phyloP scores from a whole-genome alignment of 2,329 filamentous ascomycete genomes.

The Pyricularia pennisetigena region DNA sequence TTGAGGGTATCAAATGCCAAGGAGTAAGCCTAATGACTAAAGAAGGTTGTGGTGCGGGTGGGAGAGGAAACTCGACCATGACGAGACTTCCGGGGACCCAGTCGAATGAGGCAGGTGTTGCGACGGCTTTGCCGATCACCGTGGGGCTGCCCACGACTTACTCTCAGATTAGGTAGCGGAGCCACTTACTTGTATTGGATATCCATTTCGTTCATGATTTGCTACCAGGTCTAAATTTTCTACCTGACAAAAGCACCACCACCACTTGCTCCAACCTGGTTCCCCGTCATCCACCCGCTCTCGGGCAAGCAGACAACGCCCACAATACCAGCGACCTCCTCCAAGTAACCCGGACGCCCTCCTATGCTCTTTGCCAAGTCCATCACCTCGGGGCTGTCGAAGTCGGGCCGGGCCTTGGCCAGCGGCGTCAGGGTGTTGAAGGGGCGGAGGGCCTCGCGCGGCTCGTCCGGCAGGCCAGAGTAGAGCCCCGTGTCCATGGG shows the following conservation, averaged over 20 bases:
- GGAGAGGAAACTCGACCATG: neutral
- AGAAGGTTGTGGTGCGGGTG: neutral
- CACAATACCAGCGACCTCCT: slow-evolving; percentile 66
- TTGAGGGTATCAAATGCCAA: slow-evolving; percentile 2
- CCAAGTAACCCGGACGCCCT: slow-evolving; percentile 52
- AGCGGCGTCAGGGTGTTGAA: slow-evolving; percentile 39
- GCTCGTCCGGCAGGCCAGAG: neutral
- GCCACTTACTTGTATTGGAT: neutral
- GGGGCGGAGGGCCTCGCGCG: neutral
- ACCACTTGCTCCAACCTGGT: slow-evolving; percentile 63
- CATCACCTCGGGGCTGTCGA: slow-evolving; percentile 54
- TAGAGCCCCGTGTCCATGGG: slow-evolving; percentile 67
- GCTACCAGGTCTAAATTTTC: neutral
- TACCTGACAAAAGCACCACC: slow-evolving; percentile 19
- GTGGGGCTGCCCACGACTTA: neutral
- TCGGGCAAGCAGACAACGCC: slow-evolving; percentile 66
- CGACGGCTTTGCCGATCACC: neutral
- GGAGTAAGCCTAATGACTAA: neutral
- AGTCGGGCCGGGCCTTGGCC: slow-evolving; percentile 45
- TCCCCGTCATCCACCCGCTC: slow-evolving; percentile 67
- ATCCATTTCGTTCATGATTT: neutral
- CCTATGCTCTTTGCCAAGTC: slow-evolving; percentile 43
- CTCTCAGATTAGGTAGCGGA: neutral
- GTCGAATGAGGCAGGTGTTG: neutral
- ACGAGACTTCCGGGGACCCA: neutral